Base-by-base conservation (phyloP, 805 yeast species). In the Clavispora santaluciae region DNA sequence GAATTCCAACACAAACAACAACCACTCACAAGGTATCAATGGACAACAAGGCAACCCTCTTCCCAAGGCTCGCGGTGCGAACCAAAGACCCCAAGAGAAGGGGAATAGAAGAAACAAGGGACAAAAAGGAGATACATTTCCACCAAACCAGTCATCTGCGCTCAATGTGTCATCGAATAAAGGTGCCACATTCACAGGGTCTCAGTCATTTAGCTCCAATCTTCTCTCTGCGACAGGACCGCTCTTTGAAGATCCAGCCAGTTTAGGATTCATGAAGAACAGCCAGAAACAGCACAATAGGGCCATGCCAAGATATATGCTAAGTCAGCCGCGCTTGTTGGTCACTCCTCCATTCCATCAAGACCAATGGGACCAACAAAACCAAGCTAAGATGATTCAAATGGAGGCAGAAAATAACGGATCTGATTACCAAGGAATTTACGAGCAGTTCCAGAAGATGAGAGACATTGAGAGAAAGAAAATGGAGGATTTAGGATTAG, bases 401-500 rank as follows among this genome's bases (percentile, higher is more conserved):
- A 57, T 82, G 55, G 91, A 83, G 50, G 47, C 53, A 4, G 57
- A 55, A 10, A 60, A 57, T 33, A 57, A 50, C 10, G 70, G 77
- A 1, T 66, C 70, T 3, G 95, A 88, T 56, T 65, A 76, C 13
- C 88, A 86, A 44, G 76, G 83, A 2, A 60, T 88, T 7, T 88
- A 84, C 59, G 95, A 86, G 50, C 79, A 79, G 35, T 75, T 87
- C 41, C 90, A 82, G 53, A 73, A 66, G 38, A 72, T 86, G 78
- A 72, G 96, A 42, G 89, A 83, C 13, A 59, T 57, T 6, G 98
- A 90, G 62, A 70, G 98, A 43, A 63, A 64, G 33, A 72, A 78
- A 41, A 89, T 90, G 96, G 96, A 89, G 54, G 61, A 68, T 1
- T 64, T 79, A 42, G 95, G 95, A 1, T 65, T 88, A 4, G 96